A percentile compares a stretch with the other conserved stretches of the same genome.
phyloP scores from a whole-genome alignment of 2,329 filamentous ascomycete genomes.

The Blastomyces percursus region DNA sequence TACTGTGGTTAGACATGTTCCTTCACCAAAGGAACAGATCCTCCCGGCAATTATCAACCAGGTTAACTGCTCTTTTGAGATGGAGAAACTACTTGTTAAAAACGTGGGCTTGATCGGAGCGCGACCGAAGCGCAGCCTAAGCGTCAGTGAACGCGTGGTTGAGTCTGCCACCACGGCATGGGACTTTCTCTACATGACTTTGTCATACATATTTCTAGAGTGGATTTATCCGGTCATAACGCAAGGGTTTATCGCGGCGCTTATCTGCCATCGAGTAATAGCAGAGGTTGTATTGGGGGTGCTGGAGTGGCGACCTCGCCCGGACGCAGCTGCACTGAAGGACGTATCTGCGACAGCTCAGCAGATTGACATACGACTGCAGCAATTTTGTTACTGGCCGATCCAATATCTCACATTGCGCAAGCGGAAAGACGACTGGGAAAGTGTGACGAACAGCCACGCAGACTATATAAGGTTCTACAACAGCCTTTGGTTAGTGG shows the following conservation, averaged over 20 bases:
- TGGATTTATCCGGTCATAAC: constrained; percentile 72
- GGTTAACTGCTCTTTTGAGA: constrained; percentile 90
- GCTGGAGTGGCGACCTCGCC: constrained; percentile 73
- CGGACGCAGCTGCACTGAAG: constrained; percentile 74
- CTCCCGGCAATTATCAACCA: constrained; percentile 77
- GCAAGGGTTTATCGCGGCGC: constrained; percentile 59
- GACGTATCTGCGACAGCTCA: constrained; percentile 95
- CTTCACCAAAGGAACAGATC: constrained; percentile 72
- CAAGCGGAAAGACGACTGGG: constrained; percentile 85
- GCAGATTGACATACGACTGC: constrained; percentile 89
- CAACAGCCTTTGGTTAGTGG: constrained; percentile 96
- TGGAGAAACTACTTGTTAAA: constrained; percentile 73
- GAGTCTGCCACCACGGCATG: constrained; percentile 82
- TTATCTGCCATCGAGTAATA: constrained; percentile 67
- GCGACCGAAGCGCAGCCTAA: constrained; percentile 70
- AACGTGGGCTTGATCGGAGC: constrained; percentile 79
- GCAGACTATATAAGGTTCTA: constrained; percentile 98
- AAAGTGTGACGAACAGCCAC: constrained; percentile 87
- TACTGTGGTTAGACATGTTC: constrained; percentile 63
- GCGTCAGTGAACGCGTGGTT: constrained; percentile 87
- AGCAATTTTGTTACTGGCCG: constrained; percentile 99
- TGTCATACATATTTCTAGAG: constrained; percentile 60
- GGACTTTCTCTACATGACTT: constrained; percentile 57
- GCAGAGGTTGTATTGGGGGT: constrained; percentile 69
- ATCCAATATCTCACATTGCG: constrained; percentile 88